Evolutionary conservation across 169 alveolate species (phyloP).

Genomic region (Plasmodium sp.): DNA sequence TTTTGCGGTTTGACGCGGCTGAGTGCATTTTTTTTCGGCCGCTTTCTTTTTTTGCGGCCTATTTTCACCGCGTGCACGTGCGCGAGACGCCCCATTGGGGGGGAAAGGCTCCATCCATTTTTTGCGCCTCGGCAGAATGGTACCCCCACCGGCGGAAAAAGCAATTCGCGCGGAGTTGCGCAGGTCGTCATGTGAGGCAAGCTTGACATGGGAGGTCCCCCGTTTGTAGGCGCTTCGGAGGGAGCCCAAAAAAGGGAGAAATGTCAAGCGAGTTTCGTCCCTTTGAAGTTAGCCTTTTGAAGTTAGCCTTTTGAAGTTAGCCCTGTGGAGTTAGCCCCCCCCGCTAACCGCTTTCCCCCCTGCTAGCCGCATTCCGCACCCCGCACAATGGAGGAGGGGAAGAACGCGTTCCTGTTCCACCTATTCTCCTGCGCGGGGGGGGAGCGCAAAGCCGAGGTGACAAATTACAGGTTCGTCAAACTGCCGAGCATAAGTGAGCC

Average conservation of each 20-base stretch:
- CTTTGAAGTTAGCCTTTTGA: neutral
- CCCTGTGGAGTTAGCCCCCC: neutral
- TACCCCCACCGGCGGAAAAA: neutral
- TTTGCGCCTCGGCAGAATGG: neutral
- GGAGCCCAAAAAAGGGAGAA: neutral
- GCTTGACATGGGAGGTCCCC: neutral
- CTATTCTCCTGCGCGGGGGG: constrained; percentile 2
- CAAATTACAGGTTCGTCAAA: constrained; percentile 46
- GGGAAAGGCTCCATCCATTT: neutral
- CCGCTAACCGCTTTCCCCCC: neutral
- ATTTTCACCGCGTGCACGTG: neutral
- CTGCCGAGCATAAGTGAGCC: constrained; percentile 69
- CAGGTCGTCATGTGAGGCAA: neutral
- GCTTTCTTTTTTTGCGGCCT: neutral
- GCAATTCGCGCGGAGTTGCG: neutral
- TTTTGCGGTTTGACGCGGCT: too few relatives aligned
- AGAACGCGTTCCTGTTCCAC: constrained; percentile 61
- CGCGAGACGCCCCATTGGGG: neutral
- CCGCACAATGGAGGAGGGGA: constrained; percentile 13
- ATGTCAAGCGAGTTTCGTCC: neutral
- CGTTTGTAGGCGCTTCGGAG: neutral
- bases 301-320: neutral
- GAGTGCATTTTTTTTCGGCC: too few relatives aligned
- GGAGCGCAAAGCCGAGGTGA: neutral
- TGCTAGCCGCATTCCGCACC: neutral